Conservation (phyloP, 2,329 filamentous ascomycete species). For the Penicillium expansum region DNA sequence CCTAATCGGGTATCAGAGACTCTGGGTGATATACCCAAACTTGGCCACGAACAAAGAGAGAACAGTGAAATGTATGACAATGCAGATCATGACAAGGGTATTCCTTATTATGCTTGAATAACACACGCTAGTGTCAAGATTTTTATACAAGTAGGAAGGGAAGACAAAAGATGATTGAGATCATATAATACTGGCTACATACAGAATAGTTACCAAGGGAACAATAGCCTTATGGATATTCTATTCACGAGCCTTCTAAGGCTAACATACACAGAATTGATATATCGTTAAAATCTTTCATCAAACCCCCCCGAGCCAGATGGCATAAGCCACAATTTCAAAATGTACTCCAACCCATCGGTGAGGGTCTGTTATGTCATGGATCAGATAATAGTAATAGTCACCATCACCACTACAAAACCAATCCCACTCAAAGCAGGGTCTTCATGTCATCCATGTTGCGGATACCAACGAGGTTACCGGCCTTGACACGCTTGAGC, state of each 20-base stretch:
- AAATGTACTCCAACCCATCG: background rate
- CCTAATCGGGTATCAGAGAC: too few species aligned
- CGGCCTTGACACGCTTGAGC: constrained; percentile 60
- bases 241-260: constrained; percentile 2
- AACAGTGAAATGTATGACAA: too few species aligned
- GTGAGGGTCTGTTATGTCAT: background rate
- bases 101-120: background rate
- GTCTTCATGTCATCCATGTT: constrained; percentile 45
- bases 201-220: background rate
- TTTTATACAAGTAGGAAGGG: background rate
- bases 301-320: background rate
- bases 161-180: background rate
- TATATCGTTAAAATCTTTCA: constrained; percentile 1
- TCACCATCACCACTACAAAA: background rate
- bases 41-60: too few species aligned
- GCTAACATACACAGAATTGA: constrained; percentile 2
- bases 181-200: background rate
- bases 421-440: constrained; percentile 21
- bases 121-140: background rate
- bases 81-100: background rate
- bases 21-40: too few species aligned
- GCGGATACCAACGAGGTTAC: constrained; percentile 58
- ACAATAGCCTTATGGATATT: background rate
- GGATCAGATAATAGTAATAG: background rate
- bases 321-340: background rate